Conservation (phyloP, 2,329 filamentous ascomycete species). For the Cytospora schulzeri region DNA sequence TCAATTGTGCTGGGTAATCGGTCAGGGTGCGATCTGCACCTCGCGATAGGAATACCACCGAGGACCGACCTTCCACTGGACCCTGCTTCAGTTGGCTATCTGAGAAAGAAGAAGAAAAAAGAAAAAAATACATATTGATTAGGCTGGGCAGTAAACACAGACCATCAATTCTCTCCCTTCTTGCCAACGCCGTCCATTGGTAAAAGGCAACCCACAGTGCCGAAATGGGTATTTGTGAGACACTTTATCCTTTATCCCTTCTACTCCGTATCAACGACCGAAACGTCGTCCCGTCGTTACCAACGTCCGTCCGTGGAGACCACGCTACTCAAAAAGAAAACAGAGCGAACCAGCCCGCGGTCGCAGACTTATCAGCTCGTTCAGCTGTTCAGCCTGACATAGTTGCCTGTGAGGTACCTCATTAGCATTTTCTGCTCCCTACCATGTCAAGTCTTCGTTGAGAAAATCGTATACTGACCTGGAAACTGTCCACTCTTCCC, state of each 20-base stretch:
- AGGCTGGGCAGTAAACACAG: neutral
- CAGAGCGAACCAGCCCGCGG: neutral
- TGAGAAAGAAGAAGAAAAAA: too few species aligned
- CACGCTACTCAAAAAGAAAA: neutral
- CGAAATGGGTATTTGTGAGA: slow-evolving; percentile 25
- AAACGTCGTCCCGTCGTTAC: neutral
- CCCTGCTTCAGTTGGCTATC: neutral
- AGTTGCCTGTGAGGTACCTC: slow-evolving; percentile 42
- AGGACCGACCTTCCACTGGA: neutral
- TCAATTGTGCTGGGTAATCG: neutral
- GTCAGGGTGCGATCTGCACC: neutral
- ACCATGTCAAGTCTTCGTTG: neutral
- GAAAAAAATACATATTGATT: neutral
- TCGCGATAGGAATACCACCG: neutral
- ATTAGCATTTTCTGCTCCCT: neutral
- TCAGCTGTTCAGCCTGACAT: slow-evolving; percentile 44
- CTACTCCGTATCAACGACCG: slow-evolving; percentile 19
- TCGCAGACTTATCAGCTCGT: too few species aligned
- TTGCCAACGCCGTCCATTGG: slow-evolving; percentile 17
- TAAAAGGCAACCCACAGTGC: slow-evolving; percentile 10
- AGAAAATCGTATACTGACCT: slow-evolving; percentile 61
- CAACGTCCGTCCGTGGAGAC: neutral
- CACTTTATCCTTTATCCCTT: slow-evolving; percentile 23
- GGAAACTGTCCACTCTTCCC: slow-evolving; percentile 91
- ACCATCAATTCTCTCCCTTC: neutral